A percentile compares a stretch with the other conserved stretches of the same genome.
These are phyloP conservation scores for Straminergon stramineum DNA, from an alignment of 225 moss, liverwort and hornwort species.

Conservation along the genomic window DNA sequence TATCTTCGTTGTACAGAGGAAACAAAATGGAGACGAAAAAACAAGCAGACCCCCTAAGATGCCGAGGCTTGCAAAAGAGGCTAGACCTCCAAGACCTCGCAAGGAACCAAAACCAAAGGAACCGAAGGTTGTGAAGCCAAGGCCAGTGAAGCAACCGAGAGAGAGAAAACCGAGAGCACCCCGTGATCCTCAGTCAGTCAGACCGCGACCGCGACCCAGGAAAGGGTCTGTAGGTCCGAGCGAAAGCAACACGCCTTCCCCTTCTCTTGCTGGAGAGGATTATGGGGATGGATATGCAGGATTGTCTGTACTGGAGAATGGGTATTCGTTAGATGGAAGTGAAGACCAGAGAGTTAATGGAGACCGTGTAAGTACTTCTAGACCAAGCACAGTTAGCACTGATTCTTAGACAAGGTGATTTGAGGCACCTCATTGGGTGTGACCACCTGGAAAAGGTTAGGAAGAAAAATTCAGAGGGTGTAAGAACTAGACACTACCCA, in stretches of 20 bases:
- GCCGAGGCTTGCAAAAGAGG: slow-evolving; percentile 25
- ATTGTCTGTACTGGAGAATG: slow-evolving; percentile 6
- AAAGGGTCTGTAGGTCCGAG: slow-evolving; percentile 21
- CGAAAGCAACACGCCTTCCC: slow-evolving; percentile 24
- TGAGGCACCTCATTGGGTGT: slow-evolving; percentile 18
- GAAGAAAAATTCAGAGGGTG: not conserved
- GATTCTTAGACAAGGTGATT: slow-evolving; percentile 27
- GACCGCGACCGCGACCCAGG: slow-evolving; percentile 28
- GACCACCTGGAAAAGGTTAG: not conserved
- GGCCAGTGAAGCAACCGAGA: slow-evolving; percentile 35
- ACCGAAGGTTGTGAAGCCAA: slow-evolving; percentile 55
- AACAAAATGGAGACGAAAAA: slow-evolving; percentile 43
- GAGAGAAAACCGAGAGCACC: slow-evolving; percentile 56
- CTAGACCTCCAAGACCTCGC: slow-evolving; percentile 55
- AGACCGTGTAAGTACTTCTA: slow-evolving; percentile 14
- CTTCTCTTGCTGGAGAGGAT: slow-evolving; percentile 14
- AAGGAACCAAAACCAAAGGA: slow-evolving; percentile 65
- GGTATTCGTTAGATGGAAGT: not conserved
- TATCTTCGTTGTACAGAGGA: slow-evolving; percentile 34
- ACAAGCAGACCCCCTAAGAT: slow-evolving; percentile 23
- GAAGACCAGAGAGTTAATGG: slow-evolving; percentile 9
- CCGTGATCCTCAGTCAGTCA: slow-evolving; percentile 45
- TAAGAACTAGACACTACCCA: not conserved
- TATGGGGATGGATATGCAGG: slow-evolving; percentile 6
- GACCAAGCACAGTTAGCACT: slow-evolving; percentile 15